These are phyloP conservation scores for Boechera retrofracta DNA, from an alignment of 345 rosid genomes.

Conservation along the genomic window DNA sequence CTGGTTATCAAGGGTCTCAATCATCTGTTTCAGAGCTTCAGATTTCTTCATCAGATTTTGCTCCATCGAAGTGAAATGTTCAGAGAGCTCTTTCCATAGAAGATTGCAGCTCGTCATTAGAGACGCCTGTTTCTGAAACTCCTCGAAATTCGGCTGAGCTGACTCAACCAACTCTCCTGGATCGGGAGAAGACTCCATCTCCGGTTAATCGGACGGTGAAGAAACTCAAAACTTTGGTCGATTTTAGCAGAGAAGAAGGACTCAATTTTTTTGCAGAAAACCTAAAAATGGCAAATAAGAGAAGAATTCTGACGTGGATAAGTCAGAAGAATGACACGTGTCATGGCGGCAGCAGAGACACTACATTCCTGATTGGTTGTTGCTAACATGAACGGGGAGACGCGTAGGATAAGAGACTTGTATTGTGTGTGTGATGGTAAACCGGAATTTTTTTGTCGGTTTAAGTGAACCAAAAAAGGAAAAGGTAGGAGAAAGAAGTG, in stretches of 20 bases:
- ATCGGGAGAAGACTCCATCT: constrained; percentile 88
- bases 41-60: constrained; percentile 74
- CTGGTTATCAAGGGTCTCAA: constrained; percentile 64
- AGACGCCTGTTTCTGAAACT: constrained; percentile 88
- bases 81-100: constrained; percentile 95
- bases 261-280: constrained; percentile 3
- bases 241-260: constrained; percentile 2
- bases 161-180: constrained; percentile 73
- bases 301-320: constrained; percentile 54
- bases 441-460: constrained; percentile 43
- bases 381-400: constrained; percentile 28
- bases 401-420: constrained; percentile 41
- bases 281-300: constrained; percentile 46
- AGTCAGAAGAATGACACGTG: constrained; percentile 46
- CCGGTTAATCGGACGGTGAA: constrained; percentile 25
- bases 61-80: constrained; percentile 83
- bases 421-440: constrained; percentile 46
- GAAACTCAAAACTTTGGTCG: not conserved
- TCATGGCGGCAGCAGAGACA: constrained; percentile 15
- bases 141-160: constrained; percentile 77
- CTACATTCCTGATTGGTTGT: not conserved
- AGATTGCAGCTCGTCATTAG: constrained; percentile 93
- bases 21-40: constrained; percentile 67
- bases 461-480: constrained; percentile 11
- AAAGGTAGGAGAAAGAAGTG: constrained; percentile 37